These are phyloP conservation scores for Colletotrichum acutatum DNA, from an alignment of 2,329 filamentous ascomycete genomes.

Conservation along the genomic window DNA sequence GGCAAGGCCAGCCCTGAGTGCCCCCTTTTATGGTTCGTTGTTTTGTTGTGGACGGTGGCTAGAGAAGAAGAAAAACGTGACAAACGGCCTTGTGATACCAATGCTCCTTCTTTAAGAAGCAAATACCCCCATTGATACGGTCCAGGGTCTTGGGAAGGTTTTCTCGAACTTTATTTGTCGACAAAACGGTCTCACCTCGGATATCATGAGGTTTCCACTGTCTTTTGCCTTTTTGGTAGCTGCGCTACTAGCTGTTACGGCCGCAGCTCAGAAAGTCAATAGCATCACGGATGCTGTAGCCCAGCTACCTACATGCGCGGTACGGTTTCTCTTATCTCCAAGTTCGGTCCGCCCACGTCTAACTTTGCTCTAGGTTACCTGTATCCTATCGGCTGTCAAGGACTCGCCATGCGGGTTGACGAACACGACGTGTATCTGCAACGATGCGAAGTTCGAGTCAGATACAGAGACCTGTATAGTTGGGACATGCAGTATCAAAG, in stretches of 20 bases:
- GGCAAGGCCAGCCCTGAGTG: background rate
- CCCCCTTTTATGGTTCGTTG: background rate
- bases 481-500: conserved; percentile 13
- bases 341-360: background rate
- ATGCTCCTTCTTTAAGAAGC: background rate
- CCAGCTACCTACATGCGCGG: conserved; percentile 44
- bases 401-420: conserved; percentile 18
- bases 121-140: background rate
- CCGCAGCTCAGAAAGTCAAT: conserved; percentile 16
- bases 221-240: conserved; percentile 5
- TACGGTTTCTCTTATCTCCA: conserved; percentile 31
- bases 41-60: background rate
- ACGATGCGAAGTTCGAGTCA: conserved; percentile 14
- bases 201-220: conserved; percentile 14
- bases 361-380: conserved; percentile 11
- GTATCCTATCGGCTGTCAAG: conserved; percentile 13
- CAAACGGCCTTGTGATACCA: background rate
- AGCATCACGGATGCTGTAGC: conserved; percentile 30
- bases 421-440: conserved; percentile 23
- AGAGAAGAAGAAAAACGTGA: background rate
- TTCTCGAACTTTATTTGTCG: background rate
- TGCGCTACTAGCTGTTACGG: background rate
- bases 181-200: background rate
- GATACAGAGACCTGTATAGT: conserved; percentile 25
- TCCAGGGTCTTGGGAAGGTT: background rate